phyloP scores from a whole-genome alignment of 2,329 filamentous ascomycete genomes.

The Thermothelomyces thermophilus region DNA sequence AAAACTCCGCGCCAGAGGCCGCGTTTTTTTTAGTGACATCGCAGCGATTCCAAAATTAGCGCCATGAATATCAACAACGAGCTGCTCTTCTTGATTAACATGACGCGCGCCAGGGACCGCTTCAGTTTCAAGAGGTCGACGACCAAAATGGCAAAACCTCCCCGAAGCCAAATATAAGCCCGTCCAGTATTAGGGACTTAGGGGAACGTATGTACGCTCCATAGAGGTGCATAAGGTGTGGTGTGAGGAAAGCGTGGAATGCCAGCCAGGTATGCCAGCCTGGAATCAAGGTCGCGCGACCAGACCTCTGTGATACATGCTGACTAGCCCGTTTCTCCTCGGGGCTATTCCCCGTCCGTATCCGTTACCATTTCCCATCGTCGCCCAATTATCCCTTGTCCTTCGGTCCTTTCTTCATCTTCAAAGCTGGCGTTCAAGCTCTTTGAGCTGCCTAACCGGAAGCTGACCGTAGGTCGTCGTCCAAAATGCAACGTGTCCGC shows the following conservation, averaged over 20 bases:
- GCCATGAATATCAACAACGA: not conserved
- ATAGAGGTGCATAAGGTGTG: not conserved
- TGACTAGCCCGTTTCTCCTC: not conserved
- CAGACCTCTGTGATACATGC: not conserved
- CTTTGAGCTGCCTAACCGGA: not conserved
- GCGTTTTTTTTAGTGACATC: not conserved
- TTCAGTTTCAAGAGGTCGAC: not conserved
- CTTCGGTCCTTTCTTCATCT: not conserved
- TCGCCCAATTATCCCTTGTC: not conserved
- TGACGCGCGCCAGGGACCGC: constrained; percentile 8
- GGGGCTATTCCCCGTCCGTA: not conserved
- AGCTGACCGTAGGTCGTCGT: not conserved
- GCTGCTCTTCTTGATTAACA: constrained; percentile 5
- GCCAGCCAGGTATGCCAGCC: not conserved
- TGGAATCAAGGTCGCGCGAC: not conserved
- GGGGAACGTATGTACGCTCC: not conserved
- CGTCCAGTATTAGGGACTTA: not conserved
- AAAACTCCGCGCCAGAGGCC: too few species aligned
- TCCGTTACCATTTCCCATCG: not conserved
- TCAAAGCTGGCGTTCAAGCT: not conserved
- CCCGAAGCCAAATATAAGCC: not conserved
- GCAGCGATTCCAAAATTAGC: not conserved
- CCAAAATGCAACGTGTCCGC: too few species aligned
- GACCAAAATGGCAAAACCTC: constrained; percentile 2
- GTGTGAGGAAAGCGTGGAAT: not conserved